Percentiles rank a stretch among this genome's conserved stretches.
These are phyloP conservation scores for Nevesoporus exiguus DNA, from an alignment of 768 basidiomycete species.

Conservation along the genomic window DNA sequence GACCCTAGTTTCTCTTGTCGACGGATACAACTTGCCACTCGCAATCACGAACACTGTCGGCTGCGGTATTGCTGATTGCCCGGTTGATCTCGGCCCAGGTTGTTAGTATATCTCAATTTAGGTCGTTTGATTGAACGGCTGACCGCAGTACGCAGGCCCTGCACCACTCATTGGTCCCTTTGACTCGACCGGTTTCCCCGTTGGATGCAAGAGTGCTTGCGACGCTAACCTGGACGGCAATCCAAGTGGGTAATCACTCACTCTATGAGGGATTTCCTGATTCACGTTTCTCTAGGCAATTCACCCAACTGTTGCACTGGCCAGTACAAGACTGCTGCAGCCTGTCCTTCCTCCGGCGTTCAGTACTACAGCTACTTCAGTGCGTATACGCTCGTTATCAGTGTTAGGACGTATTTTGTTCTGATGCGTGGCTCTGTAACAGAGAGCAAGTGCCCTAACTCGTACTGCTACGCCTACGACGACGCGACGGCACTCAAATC, in stretches of 20 bases:
- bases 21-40: conserved; percentile 63
- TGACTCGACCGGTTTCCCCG: conserved; percentile 49
- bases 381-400: conserved; percentile 15
- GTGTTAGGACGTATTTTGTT: background rate
- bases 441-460: conserved; percentile 43
- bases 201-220: conserved; percentile 64
- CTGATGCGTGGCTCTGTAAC: conserved; percentile 6
- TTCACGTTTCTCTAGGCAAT: conserved; percentile 36
- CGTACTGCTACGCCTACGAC: conserved; percentile 53
- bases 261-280: background rate
- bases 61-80: conserved; percentile 54
- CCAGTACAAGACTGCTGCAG: conserved; percentile 44
- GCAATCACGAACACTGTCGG: conserved; percentile 52
- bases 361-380: conserved; percentile 47
- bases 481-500: conserved; percentile 48
- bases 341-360: conserved; percentile 51
- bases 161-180: conserved; percentile 48
- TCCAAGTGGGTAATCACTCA: conserved; percentile 21
- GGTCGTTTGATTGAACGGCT: background rate
- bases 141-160: conserved; percentile 39
- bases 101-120: conserved; percentile 35
- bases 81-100: conserved; percentile 57
- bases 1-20: conserved; percentile 55
- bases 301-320: conserved; percentile 68
- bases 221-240: conserved; percentile 35